phyloP scores from a whole-genome alignment of 139 green algal species.

The Yamagishiella unicocca region DNA sequence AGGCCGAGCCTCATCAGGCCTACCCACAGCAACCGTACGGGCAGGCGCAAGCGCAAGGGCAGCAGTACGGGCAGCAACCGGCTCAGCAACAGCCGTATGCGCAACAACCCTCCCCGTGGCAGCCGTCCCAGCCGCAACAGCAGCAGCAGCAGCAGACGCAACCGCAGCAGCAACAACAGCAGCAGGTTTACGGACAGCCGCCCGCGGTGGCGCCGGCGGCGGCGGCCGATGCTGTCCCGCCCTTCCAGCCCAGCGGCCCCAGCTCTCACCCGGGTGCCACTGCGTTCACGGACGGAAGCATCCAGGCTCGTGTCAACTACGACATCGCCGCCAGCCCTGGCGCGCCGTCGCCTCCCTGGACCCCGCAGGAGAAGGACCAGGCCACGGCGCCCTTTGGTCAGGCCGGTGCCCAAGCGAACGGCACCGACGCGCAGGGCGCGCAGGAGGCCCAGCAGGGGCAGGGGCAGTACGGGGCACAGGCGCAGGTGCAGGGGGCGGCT shows the following conservation, averaged over 20 bases:
- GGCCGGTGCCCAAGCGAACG: too few species aligned
- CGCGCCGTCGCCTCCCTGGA: not conserved
- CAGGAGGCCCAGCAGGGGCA: too few species aligned
- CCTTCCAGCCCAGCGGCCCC: too few species aligned
- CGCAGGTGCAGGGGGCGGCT: too few species aligned
- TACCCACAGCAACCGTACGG: not conserved
- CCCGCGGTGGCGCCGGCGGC: not conserved
- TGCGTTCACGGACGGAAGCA: slow-evolving; percentile 28
- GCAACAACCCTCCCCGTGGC: too few species aligned
- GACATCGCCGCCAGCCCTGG: slow-evolving; percentile 11
- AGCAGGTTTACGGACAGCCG: not conserved
- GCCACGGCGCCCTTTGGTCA: too few species aligned
- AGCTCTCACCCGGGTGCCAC: not conserved
- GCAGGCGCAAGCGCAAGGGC: not conserved
- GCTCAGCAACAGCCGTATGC: not conserved
- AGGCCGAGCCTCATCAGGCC: too few species aligned
- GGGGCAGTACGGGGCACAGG: too few species aligned
- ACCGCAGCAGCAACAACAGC: not conserved
- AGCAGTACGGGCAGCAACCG: not conserved
- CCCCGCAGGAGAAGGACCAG: not conserved
- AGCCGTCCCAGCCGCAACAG: not conserved
- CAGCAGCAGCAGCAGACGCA: not conserved
- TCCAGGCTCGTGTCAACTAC: not conserved
- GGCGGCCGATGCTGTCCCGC: not conserved
- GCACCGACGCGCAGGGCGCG: too few species aligned